phyloP scores from a whole-genome alignment of 1,284 basidiomycete genomes.

The Mycena citricolor region DNA sequence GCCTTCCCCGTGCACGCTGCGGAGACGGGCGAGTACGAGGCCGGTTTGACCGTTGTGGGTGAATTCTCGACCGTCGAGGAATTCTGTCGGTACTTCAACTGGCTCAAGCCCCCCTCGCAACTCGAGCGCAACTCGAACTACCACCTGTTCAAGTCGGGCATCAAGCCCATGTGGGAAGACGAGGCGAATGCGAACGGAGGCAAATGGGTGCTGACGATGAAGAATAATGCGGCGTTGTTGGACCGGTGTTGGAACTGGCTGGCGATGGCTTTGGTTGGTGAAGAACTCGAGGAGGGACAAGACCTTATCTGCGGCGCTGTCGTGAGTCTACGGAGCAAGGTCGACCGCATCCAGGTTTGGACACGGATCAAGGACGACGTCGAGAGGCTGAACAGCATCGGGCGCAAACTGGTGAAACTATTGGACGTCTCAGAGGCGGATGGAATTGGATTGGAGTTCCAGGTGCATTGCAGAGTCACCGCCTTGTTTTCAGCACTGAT shows the following conservation, averaged over 20 bases:
- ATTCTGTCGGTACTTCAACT: constrained; percentile 94
- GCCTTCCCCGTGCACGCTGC: constrained; percentile 39
- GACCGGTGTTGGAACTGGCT: constrained; percentile 92
- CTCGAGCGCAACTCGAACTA: constrained; percentile 90
- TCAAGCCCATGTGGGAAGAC: constrained; percentile 97
- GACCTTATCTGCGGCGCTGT: constrained; percentile 91
- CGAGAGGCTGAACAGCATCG: constrained; percentile 81
- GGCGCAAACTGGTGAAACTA: constrained; percentile 76
- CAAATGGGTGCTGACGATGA: constrained; percentile 94
- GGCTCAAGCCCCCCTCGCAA: constrained; percentile 87
- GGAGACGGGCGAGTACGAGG: constrained; percentile 73
- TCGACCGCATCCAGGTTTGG: constrained; percentile 92
- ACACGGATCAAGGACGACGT: constrained; percentile 80
- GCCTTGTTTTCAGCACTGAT: constrained; percentile 9
- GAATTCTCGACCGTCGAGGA: constrained; percentile 85
- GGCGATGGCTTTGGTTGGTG: constrained; percentile 88
- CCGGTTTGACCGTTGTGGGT: constrained; percentile 75
- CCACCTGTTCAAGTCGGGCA: constrained; percentile 90
- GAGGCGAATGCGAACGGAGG: constrained; percentile 87
- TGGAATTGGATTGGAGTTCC: constrained; percentile 85
- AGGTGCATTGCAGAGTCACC: constrained; percentile 47
- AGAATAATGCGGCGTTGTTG: constrained; percentile 73
- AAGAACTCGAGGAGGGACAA: constrained; percentile 77
- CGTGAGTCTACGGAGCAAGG: constrained; percentile 82
- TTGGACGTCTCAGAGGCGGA: constrained; percentile 80